Evolutionary conservation across 768 basidiomycete genomes (phyloP), one percentile per base, ranked within the genome.

Genomic region (Leccinum arenicola): DNA sequence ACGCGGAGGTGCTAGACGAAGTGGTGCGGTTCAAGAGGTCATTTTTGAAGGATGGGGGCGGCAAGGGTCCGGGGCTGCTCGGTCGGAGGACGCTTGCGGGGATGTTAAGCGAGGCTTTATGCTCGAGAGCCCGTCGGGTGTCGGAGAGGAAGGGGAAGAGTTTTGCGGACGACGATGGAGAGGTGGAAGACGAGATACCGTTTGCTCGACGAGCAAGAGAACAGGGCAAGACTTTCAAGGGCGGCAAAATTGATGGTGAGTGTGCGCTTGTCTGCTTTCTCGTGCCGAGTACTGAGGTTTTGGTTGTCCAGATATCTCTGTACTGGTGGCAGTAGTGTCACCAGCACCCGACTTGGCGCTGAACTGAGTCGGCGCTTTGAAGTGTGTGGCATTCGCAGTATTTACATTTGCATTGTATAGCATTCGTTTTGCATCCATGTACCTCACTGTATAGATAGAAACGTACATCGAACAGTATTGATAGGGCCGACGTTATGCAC

Each of bases 231-330:
- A 72, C 72, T 36, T 94, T 91, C 71, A 76, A 78, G 17, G 93
- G 93, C 43, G 93, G 93, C 31, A 95, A 95, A 77, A 82, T 83
- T 53, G 93, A 95, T 75, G 93, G 91, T 91, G 60, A 70, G 83
- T 69, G 17, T 33, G 0, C 8, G 48, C 1, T 40, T 33, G 15
- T 23, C 23, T 56, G 5, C 0, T 9, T 0, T 15, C 1, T 14
- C 21, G 15, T 15, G 1, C 21, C 7, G 15, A 9, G 48, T 50
- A 43, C 56, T 66, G 48, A 70, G 7, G 12, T 19, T 19, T 52
- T 6, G 43, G 10, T 4, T 6, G 15, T 23, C 1, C 66, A 86
- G 85, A 87, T 73, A 87, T 87, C 54, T 84, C 85, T 2, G 86
- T 87, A 12, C 69, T 87, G 35, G 85, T 87, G 3, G 86, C 86